phyloP scores from a whole-genome alignment of 2,329 filamentous ascomycete species.

The Pseudovirgaria hyperparasitica region DNA sequence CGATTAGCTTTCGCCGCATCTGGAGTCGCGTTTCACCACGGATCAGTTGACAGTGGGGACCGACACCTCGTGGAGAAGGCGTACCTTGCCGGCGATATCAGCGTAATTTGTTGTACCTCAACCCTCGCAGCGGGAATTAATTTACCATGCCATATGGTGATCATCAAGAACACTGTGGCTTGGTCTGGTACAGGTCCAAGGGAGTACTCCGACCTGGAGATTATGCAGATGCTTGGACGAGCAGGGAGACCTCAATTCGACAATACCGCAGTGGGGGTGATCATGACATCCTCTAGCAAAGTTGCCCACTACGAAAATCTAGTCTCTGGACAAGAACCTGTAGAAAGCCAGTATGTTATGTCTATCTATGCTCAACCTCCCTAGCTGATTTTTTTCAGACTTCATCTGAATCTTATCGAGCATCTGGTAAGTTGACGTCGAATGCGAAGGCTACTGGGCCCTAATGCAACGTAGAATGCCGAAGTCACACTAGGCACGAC shows the following conservation, averaged over 20 bases:
- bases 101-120: conserved; percentile 75
- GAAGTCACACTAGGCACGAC: conserved; percentile 70
- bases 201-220: conserved; percentile 70
- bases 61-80: conserved; percentile 52
- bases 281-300: conserved; percentile 60
- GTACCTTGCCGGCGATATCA: conserved; percentile 59
- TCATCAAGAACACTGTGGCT: conserved; percentile 65
- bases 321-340: conserved; percentile 56
- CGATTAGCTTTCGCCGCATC: conserved; percentile 30
- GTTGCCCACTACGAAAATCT: conserved; percentile 57
- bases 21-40: conserved; percentile 75
- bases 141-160: conserved; percentile 68
- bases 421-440: conserved; percentile 39
- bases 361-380: not conserved
- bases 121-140: conserved; percentile 78
- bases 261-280: conserved; percentile 60
- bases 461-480: conserved; percentile 49
- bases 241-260: conserved; percentile 79
- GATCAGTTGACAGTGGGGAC: conserved; percentile 54
- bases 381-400: conserved; percentile 23
- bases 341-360: conserved; percentile 52
- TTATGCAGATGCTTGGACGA: conserved; percentile 84
- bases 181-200: conserved; percentile 43
- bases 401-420: conserved; percentile 69
- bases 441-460: no score